phyloP scores from a whole-genome alignment of 352 stramenopile species.

The Saprolegnia parasitica region DNA sequence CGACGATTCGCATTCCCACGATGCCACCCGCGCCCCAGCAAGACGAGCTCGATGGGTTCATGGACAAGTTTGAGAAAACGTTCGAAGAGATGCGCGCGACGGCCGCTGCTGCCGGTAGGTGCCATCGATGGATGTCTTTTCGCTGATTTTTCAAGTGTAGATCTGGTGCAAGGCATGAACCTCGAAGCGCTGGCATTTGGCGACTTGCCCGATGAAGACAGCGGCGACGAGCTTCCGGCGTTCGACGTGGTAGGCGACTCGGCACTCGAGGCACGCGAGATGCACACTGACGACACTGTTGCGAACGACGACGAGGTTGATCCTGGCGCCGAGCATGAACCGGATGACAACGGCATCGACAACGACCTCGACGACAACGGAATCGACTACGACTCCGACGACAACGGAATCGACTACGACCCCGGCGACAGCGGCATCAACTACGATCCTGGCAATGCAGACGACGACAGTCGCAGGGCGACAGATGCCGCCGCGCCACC shows the following conservation, averaged over 20 bases:
- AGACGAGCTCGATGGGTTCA: not conserved
- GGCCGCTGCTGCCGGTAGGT: too few relatives aligned
- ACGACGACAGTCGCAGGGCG: not conserved
- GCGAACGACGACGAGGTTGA: not conserved
- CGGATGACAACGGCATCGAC: not conserved
- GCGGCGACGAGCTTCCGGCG: not conserved
- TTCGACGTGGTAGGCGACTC: conserved; percentile 4
- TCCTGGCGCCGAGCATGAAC: not conserved
- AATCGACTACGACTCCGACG: not conserved
- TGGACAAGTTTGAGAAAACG: conserved; percentile 3
- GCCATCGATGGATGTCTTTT: not conserved
- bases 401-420: conserved; percentile 4
- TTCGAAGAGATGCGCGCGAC: not conserved
- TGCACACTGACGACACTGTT: not conserved
- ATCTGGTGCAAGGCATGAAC: not conserved
- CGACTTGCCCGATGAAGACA: not conserved
- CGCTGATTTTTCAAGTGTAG: not conserved
- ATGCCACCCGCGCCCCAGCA: conserved; percentile 15
- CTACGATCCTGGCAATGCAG: not conserved
- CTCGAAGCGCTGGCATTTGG: not conserved
- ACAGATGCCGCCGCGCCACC: not conserved
- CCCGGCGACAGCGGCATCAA: not conserved
- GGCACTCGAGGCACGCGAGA: not conserved
- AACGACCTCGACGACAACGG: not conserved
- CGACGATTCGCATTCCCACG: not conserved